Conservation (phyloP, 441 rosid species). For the Populus hybrid region DNA sequence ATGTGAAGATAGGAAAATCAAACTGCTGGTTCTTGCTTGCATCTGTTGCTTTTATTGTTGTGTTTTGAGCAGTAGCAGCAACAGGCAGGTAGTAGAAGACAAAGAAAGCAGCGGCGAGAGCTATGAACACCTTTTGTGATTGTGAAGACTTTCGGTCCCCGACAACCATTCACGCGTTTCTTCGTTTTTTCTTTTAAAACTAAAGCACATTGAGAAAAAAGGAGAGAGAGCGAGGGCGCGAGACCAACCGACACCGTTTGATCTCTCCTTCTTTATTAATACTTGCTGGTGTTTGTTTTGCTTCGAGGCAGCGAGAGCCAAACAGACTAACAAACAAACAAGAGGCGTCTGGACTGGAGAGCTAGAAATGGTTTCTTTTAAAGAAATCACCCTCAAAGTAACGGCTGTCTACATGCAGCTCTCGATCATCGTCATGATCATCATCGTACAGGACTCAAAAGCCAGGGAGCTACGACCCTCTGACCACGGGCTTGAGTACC, state of each 20-base stretch:
- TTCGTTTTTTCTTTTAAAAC: background rate
- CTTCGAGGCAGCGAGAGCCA: background rate
- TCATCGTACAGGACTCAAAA: conserved; percentile 15
- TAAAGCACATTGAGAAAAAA: background rate
- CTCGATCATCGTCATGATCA: conserved; percentile 21
- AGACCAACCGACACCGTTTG: background rate
- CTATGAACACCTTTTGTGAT: background rate
- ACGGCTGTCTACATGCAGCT: background rate
- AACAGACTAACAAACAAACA: background rate
- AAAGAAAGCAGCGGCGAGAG: conserved; percentile 22
- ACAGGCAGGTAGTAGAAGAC: conserved; percentile 6
- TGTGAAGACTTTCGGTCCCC: conserved; percentile 20
- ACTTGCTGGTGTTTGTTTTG: background rate
- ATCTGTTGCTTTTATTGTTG: no score
- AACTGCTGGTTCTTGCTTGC: no score
- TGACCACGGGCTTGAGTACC: conserved; percentile 70
- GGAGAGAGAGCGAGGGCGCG: no score
- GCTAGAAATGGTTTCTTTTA: background rate
- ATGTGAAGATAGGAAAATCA: background rate
- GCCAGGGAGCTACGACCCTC: conserved; percentile 65
- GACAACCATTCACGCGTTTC: conserved; percentile 40
- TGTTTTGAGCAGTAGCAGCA: no score
- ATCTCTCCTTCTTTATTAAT: background rate
- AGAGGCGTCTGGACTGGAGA: background rate
- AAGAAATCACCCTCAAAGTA: background rate